A percentile compares a stretch with the other conserved stretches of the same genome.
These are phyloP conservation scores for Diplodia intermedia DNA, from an alignment of 2,329 filamentous ascomycete species.

Conservation along the genomic window DNA sequence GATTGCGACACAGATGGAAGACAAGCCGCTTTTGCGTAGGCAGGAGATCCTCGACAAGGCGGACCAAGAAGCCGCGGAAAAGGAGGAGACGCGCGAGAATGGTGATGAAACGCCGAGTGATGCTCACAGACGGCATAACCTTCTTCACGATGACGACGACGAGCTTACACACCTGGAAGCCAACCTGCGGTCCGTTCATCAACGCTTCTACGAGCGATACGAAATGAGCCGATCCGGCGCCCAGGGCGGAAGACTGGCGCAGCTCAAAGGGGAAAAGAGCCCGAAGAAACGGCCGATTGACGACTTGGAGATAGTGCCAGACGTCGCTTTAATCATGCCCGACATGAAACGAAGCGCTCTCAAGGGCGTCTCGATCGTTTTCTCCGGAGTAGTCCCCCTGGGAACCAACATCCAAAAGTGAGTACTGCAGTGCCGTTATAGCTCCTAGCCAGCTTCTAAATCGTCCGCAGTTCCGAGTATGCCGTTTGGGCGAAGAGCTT, in stretches of 20 bases:
- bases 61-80: constrained; percentile 68
- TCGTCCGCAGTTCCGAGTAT: constrained; percentile 70
- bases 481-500: constrained; percentile 87
- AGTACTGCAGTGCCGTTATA: constrained; percentile 35
- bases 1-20: constrained; percentile 85
- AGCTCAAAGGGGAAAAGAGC: constrained; percentile 59
- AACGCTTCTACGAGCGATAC: constrained; percentile 82
- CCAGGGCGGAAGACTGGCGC: constrained; percentile 56
- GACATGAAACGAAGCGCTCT: constrained; percentile 79
- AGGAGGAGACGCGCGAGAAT: constrained; percentile 55
- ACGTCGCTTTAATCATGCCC: constrained; percentile 85
- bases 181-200: constrained; percentile 77
- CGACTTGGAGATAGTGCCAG: constrained; percentile 71
- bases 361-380: constrained; percentile 76
- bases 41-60: constrained; percentile 90
- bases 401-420: constrained; percentile 74
- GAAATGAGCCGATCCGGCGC: constrained; percentile 60
- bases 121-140: constrained; percentile 67
- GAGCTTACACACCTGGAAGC: constrained; percentile 80
- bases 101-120: constrained; percentile 50
- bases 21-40: constrained; percentile 87
- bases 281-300: constrained; percentile 56
- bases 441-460: neutral
- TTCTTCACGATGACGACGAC: constrained; percentile 85
- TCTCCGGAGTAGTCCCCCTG: constrained; percentile 88